Percentiles rank a stretch among this genome's conserved stretches.
These are phyloP conservation scores for Scedosporium minutisporum DNA, from an alignment of 2,329 filamentous ascomycete species.

Conservation along the genomic window DNA sequence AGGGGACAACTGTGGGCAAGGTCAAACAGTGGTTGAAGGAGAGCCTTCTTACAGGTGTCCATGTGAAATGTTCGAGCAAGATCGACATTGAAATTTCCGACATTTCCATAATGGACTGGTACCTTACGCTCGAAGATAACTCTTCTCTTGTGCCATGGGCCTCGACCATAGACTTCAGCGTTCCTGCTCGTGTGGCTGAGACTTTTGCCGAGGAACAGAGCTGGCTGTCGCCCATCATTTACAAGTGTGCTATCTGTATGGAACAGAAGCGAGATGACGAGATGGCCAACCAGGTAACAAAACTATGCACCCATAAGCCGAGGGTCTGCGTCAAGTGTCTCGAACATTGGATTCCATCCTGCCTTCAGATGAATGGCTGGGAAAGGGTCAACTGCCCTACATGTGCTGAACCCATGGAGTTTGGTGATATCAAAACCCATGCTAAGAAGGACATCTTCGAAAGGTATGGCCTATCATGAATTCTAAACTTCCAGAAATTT, in stretches of 20 bases:
- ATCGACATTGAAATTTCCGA: background rate
- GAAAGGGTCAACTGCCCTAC: conserved; percentile 2
- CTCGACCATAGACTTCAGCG: background rate
- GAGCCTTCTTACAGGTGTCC: background rate
- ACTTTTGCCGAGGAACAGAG: background rate
- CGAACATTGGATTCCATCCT: background rate
- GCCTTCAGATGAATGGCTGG: background rate
- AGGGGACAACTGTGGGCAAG: background rate
- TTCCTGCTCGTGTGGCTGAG: background rate
- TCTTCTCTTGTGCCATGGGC: background rate
- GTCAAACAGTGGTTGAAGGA: conserved; percentile 1
- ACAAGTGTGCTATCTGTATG: background rate
- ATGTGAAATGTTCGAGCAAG: background rate
- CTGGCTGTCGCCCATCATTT: background rate
- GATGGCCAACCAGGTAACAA: background rate
- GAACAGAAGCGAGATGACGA: background rate
- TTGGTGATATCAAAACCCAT: background rate
- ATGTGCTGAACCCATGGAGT: background rate
- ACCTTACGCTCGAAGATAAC: background rate
- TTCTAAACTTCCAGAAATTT: background rate
- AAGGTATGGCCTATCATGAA: background rate
- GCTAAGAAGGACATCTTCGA: background rate
- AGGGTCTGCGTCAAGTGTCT: conserved; percentile 1
- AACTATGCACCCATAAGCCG: background rate
- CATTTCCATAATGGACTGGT: background rate